Evolutionary conservation across 352 stramenopile genomes (phyloP).

Genomic region (Globisporangium middletonii): DNA sequence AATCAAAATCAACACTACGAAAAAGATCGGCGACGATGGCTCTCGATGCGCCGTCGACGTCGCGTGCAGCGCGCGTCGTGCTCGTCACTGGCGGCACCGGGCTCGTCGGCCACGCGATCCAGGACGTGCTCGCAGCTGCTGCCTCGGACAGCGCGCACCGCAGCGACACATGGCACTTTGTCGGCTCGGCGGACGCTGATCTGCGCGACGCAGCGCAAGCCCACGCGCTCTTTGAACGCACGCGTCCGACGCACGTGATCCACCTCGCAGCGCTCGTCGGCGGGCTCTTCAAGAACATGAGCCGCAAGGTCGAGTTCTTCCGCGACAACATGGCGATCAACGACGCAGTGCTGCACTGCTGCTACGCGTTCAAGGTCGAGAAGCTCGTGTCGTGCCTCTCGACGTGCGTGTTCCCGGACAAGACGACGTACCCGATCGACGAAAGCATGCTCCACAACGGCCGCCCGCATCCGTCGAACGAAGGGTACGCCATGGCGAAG

Average conservation of each 20-base stretch:
- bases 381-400: constrained; percentile 98
- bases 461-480: constrained; percentile 69
- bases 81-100: constrained; percentile 96
- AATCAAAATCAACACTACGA: too few species aligned
- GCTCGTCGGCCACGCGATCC: constrained; percentile 86
- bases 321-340: constrained; percentile 99
- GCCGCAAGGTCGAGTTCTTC: constrained; percentile 96
- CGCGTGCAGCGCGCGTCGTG: constrained; percentile 34
- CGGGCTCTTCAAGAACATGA: constrained; percentile 81
- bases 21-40: too few species aligned
- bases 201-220: constrained; percentile 81
- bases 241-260: constrained; percentile 95
- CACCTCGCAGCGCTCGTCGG: constrained; percentile 96
- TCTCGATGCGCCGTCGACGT: too few species aligned
- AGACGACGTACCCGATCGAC: constrained; percentile 97
- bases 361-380: constrained; percentile 70
- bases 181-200: constrained; percentile 93
- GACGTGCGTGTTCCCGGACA: constrained; percentile 99
- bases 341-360: constrained; percentile 97
- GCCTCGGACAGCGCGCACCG: not conserved
- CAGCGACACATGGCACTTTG: constrained; percentile 90
- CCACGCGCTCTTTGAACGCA: constrained; percentile 90
- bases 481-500: constrained; percentile 97
- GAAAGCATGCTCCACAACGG: constrained; percentile 96
- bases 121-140: constrained; percentile 35